These are phyloP conservation scores for Phaeosphaeriaceae sp. DNA, from an alignment of 2,329 filamentous ascomycete species.

Conservation along the genomic window DNA sequence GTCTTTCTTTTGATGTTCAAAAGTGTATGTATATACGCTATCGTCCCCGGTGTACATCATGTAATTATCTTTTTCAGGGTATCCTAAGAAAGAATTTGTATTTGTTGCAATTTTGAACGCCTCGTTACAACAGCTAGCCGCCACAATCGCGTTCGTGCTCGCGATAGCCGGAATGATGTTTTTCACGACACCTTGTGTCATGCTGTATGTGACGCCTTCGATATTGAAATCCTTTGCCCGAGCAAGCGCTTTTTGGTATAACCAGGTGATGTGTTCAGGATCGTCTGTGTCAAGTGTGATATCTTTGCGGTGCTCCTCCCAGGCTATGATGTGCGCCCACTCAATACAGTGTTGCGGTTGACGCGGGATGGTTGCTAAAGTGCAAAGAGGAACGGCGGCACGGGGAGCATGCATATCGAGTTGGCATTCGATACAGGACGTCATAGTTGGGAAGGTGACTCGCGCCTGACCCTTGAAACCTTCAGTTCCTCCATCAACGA, in stretches of 20 bases:
- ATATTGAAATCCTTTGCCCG: slow-evolving; percentile 91
- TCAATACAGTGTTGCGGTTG: slow-evolving; percentile 98
- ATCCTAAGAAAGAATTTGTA: slow-evolving; percentile 78
- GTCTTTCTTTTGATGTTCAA: slow-evolving; percentile 89
- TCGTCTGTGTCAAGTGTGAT: slow-evolving; percentile 92
- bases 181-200: slow-evolving; percentile 97
- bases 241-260: slow-evolving; percentile 81
- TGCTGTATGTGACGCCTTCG: slow-evolving; percentile 87
- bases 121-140: slow-evolving; percentile 94
- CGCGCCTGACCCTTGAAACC: slow-evolving; percentile 97
- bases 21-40: slow-evolving; percentile 95
- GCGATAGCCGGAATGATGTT: slow-evolving; percentile 99
- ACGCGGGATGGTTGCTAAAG: slow-evolving; percentile 91
- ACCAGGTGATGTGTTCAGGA: slow-evolving; percentile 95
- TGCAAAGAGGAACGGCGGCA: slow-evolving; percentile 95
- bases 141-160: slow-evolving; percentile 95
- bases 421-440: slow-evolving; percentile 97
- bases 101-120: slow-evolving; percentile 91
- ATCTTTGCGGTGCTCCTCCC: slow-evolving; percentile 76
- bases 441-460: slow-evolving; percentile 89
- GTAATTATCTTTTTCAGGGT: slow-evolving; percentile 77
- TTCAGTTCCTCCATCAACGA: slow-evolving; percentile 97
- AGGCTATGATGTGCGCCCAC: slow-evolving; percentile 98
- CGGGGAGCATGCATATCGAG: slow-evolving; percentile 98
- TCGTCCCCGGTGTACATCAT: slow-evolving; percentile 99